Evolutionary conservation across 139 green algal genomes (phyloP), one percentile per base, ranked within the genome.

Genomic region (Asterochloris erici): DNA sequence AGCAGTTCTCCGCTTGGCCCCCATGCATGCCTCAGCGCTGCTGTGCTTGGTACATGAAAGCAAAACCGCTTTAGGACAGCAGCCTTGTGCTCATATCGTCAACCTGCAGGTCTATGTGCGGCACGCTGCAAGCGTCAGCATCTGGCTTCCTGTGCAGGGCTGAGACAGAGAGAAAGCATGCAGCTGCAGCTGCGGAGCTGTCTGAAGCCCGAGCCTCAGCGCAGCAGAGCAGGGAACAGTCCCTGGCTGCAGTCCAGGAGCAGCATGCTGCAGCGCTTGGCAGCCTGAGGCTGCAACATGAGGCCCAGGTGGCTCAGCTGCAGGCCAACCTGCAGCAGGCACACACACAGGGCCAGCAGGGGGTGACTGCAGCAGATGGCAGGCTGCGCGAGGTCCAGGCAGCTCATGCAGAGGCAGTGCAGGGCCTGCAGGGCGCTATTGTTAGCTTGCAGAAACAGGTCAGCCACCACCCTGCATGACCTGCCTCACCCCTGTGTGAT

Each of bases 191-290:
- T 54, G 38, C 38, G 6, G 38, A 6, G 38, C 38, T 54, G 38
- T 54, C 38, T 54, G 38, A 54, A 54, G 38, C 38, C 38, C 38
- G 38, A 54, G 38, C 38, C 38, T 54, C 38, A 54, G 66, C 17
- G 6, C 66, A 71, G 66, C 19, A 21, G 21, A 71, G 66, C 19
- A 71, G 17, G 17, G 21, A 71, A 26, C 66, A 71, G 19, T 71
- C 66, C 17, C 2, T 23, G 19, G 66, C 66, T 71, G 63, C 63
- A 0, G 15, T 71, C 0, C 61, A 74, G 63, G 62, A 81, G 77
- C 63, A 74, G 26, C 77, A 81, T 80, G 76, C 76, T 70, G 61
- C n/a, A n/a, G 38, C 76, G 21, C 17, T 80, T 11, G 68, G 60
- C 0, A 69, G 24, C 26, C 24, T 81, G 63, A 17, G 73, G 77